These are phyloP conservation scores for Sordariomycetes sp. DNA, from an alignment of 2,329 filamentous ascomycete genomes.

Conservation along the genomic window DNA sequence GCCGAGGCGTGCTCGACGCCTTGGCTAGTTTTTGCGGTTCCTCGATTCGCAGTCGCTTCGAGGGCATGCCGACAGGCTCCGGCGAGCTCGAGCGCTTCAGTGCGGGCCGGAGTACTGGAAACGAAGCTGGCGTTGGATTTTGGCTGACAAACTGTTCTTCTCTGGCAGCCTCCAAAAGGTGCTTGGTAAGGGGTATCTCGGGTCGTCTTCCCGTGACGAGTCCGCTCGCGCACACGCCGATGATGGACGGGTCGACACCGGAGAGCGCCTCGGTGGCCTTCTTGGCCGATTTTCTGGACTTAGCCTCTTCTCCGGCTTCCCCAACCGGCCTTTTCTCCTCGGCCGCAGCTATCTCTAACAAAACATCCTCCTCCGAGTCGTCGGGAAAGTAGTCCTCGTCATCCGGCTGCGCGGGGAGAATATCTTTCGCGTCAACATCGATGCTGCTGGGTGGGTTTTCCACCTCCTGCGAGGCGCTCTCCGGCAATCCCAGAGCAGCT, in stretches of 20 bases:
- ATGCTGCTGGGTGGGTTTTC: slow-evolving; percentile 31
- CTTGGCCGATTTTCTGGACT: background rate
- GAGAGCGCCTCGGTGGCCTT: background rate
- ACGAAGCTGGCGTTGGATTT: background rate
- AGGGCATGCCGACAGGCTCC: background rate
- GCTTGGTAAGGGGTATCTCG: slow-evolving; percentile 23
- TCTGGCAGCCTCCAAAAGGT: slow-evolving; percentile 28
- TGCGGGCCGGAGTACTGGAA: background rate
- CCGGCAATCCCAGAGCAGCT: slow-evolving; percentile 28
- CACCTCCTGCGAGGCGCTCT: slow-evolving; percentile 7
- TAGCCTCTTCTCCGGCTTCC: background rate
- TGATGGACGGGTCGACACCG: slow-evolving; percentile 1
- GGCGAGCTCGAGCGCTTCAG: slow-evolving; percentile 1
- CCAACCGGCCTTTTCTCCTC: background rate
- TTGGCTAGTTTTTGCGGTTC: background rate
- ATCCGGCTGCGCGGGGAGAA: slow-evolving; percentile 32
- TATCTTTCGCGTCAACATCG: slow-evolving; percentile 54
- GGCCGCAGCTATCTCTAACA: slow-evolving; percentile 10
- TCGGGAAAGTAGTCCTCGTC: slow-evolving; percentile 36
- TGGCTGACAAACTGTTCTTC: slow-evolving; percentile 20
- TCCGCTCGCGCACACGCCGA: slow-evolving; percentile 31
- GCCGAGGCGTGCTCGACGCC: background rate
- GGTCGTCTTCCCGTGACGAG: slow-evolving; percentile 24
- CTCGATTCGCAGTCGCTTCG: background rate
- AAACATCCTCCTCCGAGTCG: slow-evolving; percentile 43